Percentiles rank a stretch among this genome's conserved stretches.
These are phyloP conservation scores for Lepidium aucheri DNA, from an alignment of 345 rosid species.

Conservation along the genomic window DNA sequence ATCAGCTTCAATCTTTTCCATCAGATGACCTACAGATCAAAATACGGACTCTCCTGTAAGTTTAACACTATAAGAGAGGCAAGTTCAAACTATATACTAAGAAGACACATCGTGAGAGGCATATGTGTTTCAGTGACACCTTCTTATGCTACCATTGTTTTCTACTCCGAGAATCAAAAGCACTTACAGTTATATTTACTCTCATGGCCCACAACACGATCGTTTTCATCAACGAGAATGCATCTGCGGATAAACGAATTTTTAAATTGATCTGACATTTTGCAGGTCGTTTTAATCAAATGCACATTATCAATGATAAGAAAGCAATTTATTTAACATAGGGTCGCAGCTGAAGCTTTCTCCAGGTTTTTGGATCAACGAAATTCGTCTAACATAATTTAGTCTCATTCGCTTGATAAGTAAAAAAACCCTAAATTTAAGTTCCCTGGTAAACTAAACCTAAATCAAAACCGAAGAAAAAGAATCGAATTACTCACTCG, in stretches of 20 bases:
- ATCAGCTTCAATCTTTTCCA: conserved; percentile 83
- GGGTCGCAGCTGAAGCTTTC: not conserved
- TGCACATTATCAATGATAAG: not conserved
- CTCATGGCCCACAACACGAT: conserved; percentile 73
- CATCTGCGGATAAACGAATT: conserved; percentile 46
- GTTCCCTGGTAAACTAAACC: not conserved
- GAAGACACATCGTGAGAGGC: not conserved
- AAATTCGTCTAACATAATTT: not conserved
- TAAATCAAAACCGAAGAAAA: not conserved
- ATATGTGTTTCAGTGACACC: not conserved
- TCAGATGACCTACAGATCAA: conserved; percentile 66
- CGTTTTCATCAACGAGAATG: conserved; percentile 85
- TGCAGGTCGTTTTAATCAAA: not conserved
- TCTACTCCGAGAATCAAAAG: not conserved
- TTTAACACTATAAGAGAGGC: not conserved
- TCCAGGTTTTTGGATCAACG: not conserved
- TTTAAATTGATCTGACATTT: not conserved
- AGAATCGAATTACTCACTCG: conserved; percentile 39
- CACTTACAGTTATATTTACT: conserved; percentile 78
- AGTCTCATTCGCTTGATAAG: not conserved
- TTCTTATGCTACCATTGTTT: not conserved
- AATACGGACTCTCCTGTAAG: not conserved
- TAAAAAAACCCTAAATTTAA: not conserved
- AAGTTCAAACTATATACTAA: not conserved
- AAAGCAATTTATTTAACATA: not conserved